Base-by-base conservation (phyloP, 768 basidiomycete genomes). In the Lentinula aciculospora region DNA sequence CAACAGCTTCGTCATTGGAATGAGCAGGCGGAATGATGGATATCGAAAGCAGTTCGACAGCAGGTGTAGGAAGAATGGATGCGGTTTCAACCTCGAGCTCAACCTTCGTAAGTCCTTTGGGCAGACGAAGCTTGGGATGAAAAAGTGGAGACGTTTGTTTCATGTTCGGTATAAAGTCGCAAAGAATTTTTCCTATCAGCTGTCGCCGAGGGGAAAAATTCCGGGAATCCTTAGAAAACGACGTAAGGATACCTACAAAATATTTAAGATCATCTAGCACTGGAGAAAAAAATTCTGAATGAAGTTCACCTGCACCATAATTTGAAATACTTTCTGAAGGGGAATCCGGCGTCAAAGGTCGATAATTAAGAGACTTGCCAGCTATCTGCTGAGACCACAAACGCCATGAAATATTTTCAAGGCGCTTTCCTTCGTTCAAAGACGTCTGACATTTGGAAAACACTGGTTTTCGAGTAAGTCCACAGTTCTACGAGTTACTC, bases 321-420 rank as follows among this genome's bases (percentile, higher is more conserved):
- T 17, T 23, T 7, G 12, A 17, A 4, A 49, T 9, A 12, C 21
- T 49, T 29, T 58, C 48, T 27, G 57, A 40, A 12, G 57, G 57
- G n/a, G 57, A 40, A 44, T 68, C 64, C 64, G 68, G 70, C 8
- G 70, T 68, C 39, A 66, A 59, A 1, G 69, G 66, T 12, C 63
- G 68, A 47, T 59, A 66, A 28, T 46, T 42, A n/a, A 65, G 12
- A 32, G 72, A 72, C 28, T 71, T 61, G 29, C 72, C 67, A 53
- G 76, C 68, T 65, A 88, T 74, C 60, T 88, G 82, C 61, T 84
- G 80, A 67, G 88, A 82, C 87, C 90, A 90, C 7, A 94, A 73
- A 53, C 92, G 76, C 92, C 92, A 95, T 3, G 88, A 85, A 55
- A 94, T 86, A 65, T 95, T 93, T 72, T 94, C 92, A 28, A 94